Conservation (phyloP, 176 grass and related monocot genomes). For the bread wheat (Triticum aestivum) region DNA sequence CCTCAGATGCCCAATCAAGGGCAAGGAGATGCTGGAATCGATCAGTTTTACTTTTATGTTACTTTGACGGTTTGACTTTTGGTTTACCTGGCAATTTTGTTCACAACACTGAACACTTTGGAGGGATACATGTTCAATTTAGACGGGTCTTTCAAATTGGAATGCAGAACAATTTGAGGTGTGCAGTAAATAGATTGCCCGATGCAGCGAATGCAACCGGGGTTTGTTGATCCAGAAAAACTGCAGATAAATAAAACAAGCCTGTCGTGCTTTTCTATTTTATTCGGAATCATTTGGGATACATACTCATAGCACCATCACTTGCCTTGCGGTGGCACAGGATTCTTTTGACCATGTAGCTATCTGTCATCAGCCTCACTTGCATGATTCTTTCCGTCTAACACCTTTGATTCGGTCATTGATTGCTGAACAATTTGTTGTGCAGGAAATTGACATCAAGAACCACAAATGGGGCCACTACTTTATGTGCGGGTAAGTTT, state of each 20-base stretch:
- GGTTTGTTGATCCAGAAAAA: neutral
- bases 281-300: neutral
- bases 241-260: neutral
- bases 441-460: constrained; percentile 90
- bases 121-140: neutral
- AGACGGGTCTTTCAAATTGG: neutral
- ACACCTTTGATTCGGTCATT: neutral
- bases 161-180: neutral
- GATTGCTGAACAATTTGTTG: constrained; percentile 16
- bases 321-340: neutral
- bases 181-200: neutral
- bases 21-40: neutral
- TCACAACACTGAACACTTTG: neutral
- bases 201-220: neutral
- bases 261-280: neutral
- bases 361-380: neutral
- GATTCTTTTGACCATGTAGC: neutral
- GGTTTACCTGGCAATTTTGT: neutral
- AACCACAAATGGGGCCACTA: constrained; percentile 98
- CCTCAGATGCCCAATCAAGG: neutral
- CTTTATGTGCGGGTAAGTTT: constrained; percentile 93
- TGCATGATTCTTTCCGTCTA: neutral
- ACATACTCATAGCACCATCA: neutral
- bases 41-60: neutral
- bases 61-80: too few species aligned